Percentiles rank a stretch among this genome's conserved stretches.
Evolutionary conservation across 2,329 filamentous ascomycete species (phyloP).

Genomic region (Fusarium subglutinans): DNA sequence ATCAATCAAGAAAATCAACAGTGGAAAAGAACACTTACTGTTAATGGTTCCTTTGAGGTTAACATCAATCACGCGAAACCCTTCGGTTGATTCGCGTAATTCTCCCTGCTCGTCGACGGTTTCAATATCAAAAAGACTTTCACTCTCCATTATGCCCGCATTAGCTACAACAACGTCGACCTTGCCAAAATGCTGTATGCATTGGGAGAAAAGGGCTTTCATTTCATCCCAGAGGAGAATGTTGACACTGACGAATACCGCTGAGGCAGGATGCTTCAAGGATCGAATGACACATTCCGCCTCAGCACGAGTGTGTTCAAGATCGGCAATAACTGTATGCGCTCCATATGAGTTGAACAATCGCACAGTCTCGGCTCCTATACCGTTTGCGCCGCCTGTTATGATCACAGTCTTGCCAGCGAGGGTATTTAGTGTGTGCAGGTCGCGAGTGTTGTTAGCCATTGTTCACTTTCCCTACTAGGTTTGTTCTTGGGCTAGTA

Average conservation of each 20-base stretch:
- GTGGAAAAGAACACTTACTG: not conserved
- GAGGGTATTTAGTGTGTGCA: fast-evolving
- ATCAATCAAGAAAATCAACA: too few relatives aligned
- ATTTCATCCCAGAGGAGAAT: not conserved
- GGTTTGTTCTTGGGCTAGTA: fast-evolving
- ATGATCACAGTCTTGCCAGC: not conserved
- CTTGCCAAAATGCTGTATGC: not conserved
- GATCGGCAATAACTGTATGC: not conserved
- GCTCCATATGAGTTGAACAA: not conserved
- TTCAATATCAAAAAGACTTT: not conserved
- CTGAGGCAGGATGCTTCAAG: not conserved
- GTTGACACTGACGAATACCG: not conserved
- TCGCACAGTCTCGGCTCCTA: not conserved
- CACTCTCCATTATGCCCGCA: not conserved
- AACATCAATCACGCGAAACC: not conserved
- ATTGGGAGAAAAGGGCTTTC: not conserved
- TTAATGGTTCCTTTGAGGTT: not conserved
- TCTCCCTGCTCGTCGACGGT: not conserved
- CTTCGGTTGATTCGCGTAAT: not conserved
- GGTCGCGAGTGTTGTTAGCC: not conserved
- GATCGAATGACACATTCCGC: not conserved
- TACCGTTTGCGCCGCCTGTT: not conserved
- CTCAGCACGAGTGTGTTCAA: not conserved
- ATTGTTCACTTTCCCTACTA: fast-evolving
- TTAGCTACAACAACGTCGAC: not conserved